Evolutionary conservation across 257 asterid genomes (phyloP), one percentile per base, ranked within the genome.

Genomic region (Cynanchum wilfordii): DNA sequence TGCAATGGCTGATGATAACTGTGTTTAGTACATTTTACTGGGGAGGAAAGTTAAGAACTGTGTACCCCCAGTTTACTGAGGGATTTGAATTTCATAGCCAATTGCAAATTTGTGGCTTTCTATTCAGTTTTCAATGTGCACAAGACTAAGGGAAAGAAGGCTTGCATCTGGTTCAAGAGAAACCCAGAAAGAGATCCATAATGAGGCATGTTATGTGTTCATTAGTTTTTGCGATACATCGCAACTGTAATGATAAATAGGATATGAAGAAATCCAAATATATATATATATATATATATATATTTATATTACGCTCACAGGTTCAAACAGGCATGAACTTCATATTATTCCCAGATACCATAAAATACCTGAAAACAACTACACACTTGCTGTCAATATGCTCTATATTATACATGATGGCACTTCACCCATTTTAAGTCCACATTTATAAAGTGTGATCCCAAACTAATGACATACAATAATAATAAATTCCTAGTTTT

Each of bases 401-500:
- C 24, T 64, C 29, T 49, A 17, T 16, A 12, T 27, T 22, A 60
- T 20, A 7, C 6, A n/a, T 10, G 27, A 1, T 10, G 11, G 51
- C 36, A 55, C n/a, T 10, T 7, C 0, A 17, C 16, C 10, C 5
- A 7, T 59, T 27, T 64, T 56, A 57, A 11, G 11, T 45, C 64
- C 13, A 40, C 78, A 73, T 74, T 19, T 5, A 24, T 22, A 1
- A n/a, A 17, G 67, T 20, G 73, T 78, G 82, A 73, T 25, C 66
- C 15, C 44, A 68, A 63, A 60, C 19, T 22, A 45, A 69, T 29
- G 65, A 38, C 63, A 30, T 60, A 49, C 17, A 30, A 58, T 42
- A 7, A 42, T 10, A 19, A 44, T 27, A 57, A 11, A 73, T 33
- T 66, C 49, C 3, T 57, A 22, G 33, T 77, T 63, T 55, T 76